phyloP scores from a whole-genome alignment of 1,139 yeast genomes.

The Ogataea hybrid region DNA sequence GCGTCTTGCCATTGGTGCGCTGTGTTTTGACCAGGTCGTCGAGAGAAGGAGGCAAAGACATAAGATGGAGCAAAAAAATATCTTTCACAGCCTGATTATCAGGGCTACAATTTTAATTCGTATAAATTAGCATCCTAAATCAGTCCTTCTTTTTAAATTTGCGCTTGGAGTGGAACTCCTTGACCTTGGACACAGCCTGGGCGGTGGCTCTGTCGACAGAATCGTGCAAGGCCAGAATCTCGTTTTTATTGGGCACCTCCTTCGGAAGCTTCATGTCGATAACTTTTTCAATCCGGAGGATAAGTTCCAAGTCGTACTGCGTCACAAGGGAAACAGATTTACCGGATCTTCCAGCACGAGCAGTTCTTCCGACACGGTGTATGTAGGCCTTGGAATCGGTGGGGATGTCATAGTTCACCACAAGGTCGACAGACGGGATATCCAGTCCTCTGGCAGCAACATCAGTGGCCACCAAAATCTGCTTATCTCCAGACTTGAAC shows the following conservation, averaged over 20 bases:
- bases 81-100: background rate
- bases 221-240: conserved; percentile 74
- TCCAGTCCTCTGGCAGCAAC: conserved; percentile 98
- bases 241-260: conserved; percentile 77
- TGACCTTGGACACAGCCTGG: conserved; percentile 83
- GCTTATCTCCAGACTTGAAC: conserved; percentile 81
- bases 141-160: conserved; percentile 20
- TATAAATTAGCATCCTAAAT: background rate
- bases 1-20: conserved; percentile 2
- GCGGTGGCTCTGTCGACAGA: conserved; percentile 92
- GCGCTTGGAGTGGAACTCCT: conserved; percentile 59
- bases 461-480: conserved; percentile 90
- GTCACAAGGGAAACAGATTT: conserved; percentile 89
- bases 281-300: conserved; percentile 84
- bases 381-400: conserved; percentile 96
- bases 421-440: conserved; percentile 92
- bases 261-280: conserved; percentile 78
- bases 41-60: conserved; percentile 17
- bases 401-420: conserved; percentile 91
- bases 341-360: conserved; percentile 96
- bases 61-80: background rate
- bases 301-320: conserved; percentile 89
- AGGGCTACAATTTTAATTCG: background rate
- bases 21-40: conserved; percentile 15
- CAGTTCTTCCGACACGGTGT: conserved; percentile 97